Evolutionary conservation across 352 stramenopile species (phyloP).

Genomic region (Pythium pyrilobum): DNA sequence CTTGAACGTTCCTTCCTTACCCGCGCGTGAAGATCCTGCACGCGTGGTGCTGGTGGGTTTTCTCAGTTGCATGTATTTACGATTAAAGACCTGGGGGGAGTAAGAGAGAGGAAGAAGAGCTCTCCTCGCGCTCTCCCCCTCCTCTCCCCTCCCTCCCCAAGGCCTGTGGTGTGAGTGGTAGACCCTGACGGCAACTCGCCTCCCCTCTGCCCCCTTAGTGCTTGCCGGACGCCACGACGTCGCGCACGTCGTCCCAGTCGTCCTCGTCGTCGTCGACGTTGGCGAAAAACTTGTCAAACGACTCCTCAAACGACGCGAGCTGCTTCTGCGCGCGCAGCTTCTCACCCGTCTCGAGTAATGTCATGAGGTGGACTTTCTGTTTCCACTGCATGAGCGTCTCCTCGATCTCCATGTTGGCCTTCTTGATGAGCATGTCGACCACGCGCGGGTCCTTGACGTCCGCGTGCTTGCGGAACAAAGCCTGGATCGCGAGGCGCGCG

Average conservation of each 20-base stretch:
- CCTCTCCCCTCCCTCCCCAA: too few relatives aligned
- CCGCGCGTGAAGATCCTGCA: not conserved
- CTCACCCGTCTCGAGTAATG: conserved; percentile 61
- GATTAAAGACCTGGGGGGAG: not conserved
- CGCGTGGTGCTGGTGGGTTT: not conserved
- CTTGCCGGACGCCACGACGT: conserved; percentile 22
- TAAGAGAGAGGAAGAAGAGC: not conserved
- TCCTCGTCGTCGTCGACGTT: conserved; percentile 71
- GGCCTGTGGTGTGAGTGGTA: too few relatives aligned
- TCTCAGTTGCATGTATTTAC: not conserved
- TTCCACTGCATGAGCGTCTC: conserved; percentile 98
- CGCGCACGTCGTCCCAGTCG: conserved; percentile 50
- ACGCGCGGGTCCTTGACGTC: conserved; percentile 93
- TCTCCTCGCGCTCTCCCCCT: not conserved
- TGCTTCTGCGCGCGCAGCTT: conserved; percentile 50
- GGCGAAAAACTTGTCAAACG: conserved; percentile 79
- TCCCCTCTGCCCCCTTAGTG: too few relatives aligned
- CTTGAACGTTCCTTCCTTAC: too few relatives aligned
- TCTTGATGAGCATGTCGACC: conserved; percentile 95
- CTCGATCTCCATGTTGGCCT: conserved; percentile 98
- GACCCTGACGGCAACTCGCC: too few relatives aligned
- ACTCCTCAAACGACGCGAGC: conserved; percentile 42
- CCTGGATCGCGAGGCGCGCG: conserved; percentile 86
- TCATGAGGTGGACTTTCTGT: conserved; percentile 94
- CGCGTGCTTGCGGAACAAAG: conserved; percentile 93